Evolutionary conservation across 179 eudicot species (phyloP).

Genomic region (Drosera spatulata): DNA sequence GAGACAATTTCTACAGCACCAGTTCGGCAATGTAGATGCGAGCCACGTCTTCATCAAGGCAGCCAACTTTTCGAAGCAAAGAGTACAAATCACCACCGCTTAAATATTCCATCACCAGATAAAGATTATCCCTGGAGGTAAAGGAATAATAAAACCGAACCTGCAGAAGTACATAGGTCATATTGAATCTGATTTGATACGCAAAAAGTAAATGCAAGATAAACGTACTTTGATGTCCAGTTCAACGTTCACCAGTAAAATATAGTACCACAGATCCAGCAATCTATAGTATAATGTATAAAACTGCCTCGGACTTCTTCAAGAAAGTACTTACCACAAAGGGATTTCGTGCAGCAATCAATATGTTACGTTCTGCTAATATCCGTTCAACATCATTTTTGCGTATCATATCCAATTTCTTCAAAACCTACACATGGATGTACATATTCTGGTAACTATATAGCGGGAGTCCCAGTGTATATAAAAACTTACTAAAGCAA

Average conservation of each 20-base stretch:
- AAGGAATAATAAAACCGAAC: conserved; percentile 40
- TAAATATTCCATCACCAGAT: conserved; percentile 39
- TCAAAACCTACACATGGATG: conserved; percentile 21
- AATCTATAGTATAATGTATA: neutral
- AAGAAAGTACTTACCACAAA: conserved; percentile 23
- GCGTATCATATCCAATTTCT: conserved; percentile 31
- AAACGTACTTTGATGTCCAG: too few relatives aligned
- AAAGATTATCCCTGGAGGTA: conserved; percentile 33
- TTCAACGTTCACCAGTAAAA: too few relatives aligned
- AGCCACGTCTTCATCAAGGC: conserved; percentile 34
- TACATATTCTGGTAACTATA: too few relatives aligned
- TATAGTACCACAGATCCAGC: too few relatives aligned
- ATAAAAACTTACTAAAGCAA: neutral
- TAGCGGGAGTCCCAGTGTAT: too few relatives aligned
- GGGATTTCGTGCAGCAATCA: conserved; percentile 36
- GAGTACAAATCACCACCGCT: conserved; percentile 37
- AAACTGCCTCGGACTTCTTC: neutral
- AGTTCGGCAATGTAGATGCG: conserved; percentile 34
- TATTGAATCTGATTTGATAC: too few relatives aligned
- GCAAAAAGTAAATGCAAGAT: too few relatives aligned
- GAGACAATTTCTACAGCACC: conserved; percentile 12
- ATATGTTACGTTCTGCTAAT: conserved; percentile 39
- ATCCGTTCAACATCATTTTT: conserved; percentile 40
- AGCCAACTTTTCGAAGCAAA: conserved; percentile 31
- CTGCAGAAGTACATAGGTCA: conserved; percentile 7